A percentile compares a stretch with the other conserved stretches of the same genome.
These are phyloP conservation scores for Trametopsis cervina DNA, from an alignment of 768 basidiomycete genomes.

Conservation along the genomic window DNA sequence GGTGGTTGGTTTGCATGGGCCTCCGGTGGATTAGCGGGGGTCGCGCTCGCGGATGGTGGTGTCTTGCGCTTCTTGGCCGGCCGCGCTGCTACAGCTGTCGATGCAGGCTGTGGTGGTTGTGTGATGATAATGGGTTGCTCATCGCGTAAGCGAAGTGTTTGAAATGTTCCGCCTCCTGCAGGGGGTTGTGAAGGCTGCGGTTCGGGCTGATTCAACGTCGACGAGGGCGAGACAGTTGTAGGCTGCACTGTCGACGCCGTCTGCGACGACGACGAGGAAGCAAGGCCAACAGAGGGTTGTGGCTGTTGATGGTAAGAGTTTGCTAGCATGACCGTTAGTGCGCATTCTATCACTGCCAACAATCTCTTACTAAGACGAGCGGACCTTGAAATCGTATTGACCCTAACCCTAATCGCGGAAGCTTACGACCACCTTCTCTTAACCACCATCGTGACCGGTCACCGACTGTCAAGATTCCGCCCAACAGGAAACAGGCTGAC, in stretches of 20 bases:
- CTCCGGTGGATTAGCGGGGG: slow-evolving; percentile 14
- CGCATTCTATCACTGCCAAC: slow-evolving; percentile 4
- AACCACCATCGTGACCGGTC: too few relatives aligned
- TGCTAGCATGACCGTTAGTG: slow-evolving; percentile 14
- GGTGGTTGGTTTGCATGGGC: slow-evolving; percentile 17
- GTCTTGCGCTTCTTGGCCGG: slow-evolving; percentile 62
- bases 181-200: slow-evolving; percentile 19
- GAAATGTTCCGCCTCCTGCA: slow-evolving; percentile 18
- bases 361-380: slow-evolving; percentile 13
- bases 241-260: slow-evolving; percentile 1
- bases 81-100: slow-evolving; percentile 26
- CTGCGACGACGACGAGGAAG: slow-evolving; percentile 7
- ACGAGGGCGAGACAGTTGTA: slow-evolving; percentile 9
- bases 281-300: too few relatives aligned
- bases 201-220: slow-evolving; percentile 20
- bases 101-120: slow-evolving; percentile 18
- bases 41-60: slow-evolving; percentile 35
- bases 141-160: slow-evolving; percentile 57
- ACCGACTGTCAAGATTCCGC: too few relatives aligned
- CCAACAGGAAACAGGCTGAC: too few relatives aligned
- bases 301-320: slow-evolving; percentile 14
- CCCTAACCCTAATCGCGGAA: too few relatives aligned
- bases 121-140: slow-evolving; percentile 33
- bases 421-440: too few relatives aligned
- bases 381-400: slow-evolving; percentile 9